Base-by-base conservation (phyloP, 805 yeast genomes). In the Suhomyces canberraensis region DNA sequence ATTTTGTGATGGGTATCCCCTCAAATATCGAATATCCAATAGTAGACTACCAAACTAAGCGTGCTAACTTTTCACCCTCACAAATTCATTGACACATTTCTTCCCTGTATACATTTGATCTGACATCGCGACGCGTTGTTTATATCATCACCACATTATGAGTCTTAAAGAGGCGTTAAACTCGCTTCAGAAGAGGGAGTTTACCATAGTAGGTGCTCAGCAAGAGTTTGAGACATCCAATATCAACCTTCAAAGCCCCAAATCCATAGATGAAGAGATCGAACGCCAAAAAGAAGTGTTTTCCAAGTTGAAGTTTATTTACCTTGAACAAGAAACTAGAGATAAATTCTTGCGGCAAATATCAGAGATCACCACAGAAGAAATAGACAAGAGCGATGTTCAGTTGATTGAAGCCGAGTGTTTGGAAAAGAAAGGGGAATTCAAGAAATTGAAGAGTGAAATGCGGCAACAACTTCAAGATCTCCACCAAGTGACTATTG, bases 301-400 rank as follows among this genome's bases (percentile, higher is more conserved):
- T 40, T 70, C 74, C 13, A 71, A 80, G 40, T 61, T 82, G 28
- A 79, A 80, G 47, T 80, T 80, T 43, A 73, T 79, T 38, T 84
- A 79, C 50, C 54, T 81, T 28, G 91, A 84, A 52, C 84, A 81
- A 48, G 89, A 81, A 44, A 73, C 88, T 3, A 75, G 84, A 43
- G 85, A 81, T 45, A 73, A 76, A 54, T 83, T 84, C 55, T 59
- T 84, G 25, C 59, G 84, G 25, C 61, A 66, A 18, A 59, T 83
- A 8, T 60, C 77, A 9, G 64, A 58, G 35, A 60, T 57, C 37
- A 47, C 59, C 15, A 40, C 37, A n/a, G 40, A 43, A 1, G 44
- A 42, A 9, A 40, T 51, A 9, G 43, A 44, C 16, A 41, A 49
- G 5, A 46, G 45, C 18, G 61, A 59, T 22, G 36, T 57, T 1